Conservation (phyloP, 108 stramenopile species). For the Nitzschia inconspicua region DNA sequence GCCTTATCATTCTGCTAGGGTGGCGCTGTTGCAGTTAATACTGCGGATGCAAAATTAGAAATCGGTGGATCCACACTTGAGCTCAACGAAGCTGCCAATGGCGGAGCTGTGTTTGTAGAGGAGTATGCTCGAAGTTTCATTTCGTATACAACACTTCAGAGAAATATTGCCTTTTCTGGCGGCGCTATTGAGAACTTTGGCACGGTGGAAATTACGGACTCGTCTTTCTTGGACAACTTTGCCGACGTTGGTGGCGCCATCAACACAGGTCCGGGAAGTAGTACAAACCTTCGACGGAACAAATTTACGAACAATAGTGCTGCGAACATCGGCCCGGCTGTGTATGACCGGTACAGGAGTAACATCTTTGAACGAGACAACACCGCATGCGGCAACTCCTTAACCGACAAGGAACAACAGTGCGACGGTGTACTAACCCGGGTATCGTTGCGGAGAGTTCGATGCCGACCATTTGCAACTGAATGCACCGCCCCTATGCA, state of each 20-base stretch:
- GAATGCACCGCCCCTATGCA: conserved; percentile 10
- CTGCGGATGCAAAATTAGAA: too few relatives aligned
- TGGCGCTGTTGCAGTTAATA: too few relatives aligned
- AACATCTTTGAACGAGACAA: conserved; percentile 1
- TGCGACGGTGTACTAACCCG: conserved; percentile 15
- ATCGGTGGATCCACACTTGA: too few relatives aligned
- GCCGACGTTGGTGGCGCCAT: conserved; percentile 14
- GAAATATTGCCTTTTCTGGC: too few relatives aligned
- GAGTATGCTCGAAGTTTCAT: too few relatives aligned
- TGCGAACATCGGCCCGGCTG: conserved; percentile 13
- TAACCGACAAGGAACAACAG: neutral
- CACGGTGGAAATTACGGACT: neutral
- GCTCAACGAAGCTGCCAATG: too few relatives aligned
- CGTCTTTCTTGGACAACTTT: conserved; percentile 5
- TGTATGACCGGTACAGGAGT: conserved; percentile 11
- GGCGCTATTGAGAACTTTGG: too few relatives aligned
- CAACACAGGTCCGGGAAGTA: conserved; percentile 2
- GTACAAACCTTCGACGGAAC: neutral
- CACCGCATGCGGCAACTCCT: conserved; percentile 17
- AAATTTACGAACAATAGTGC: conserved; percentile 18
- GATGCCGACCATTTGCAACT: conserved; percentile 6
- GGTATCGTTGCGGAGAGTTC: neutral
- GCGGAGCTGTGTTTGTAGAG: too few relatives aligned
- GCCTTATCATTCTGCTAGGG: too few relatives aligned
- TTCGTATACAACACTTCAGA: too few relatives aligned